phyloP scores from a whole-genome alignment of 352 stramenopile genomes.

The Globisporangium spiculum region DNA sequence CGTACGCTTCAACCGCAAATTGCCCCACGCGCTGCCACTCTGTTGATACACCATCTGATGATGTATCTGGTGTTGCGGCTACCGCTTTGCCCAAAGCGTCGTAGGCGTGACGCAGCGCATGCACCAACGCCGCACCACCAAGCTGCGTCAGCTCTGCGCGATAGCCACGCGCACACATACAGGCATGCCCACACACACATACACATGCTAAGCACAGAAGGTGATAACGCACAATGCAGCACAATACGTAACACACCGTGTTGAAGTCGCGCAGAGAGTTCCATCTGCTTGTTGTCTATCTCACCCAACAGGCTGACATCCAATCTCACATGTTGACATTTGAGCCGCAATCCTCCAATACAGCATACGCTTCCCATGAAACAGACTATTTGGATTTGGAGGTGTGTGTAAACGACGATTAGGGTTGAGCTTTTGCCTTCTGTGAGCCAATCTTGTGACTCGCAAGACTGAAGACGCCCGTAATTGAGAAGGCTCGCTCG shows the following conservation, averaged over 20 bases:
- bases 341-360: too few species aligned
- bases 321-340: neutral
- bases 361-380: neutral
- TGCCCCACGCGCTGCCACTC: slow-evolving; percentile 5
- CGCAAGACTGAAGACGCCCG: slow-evolving; percentile 1
- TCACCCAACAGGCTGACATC: neutral
- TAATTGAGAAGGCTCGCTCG: neutral
- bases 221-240: neutral
- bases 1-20: slow-evolving; percentile 38
- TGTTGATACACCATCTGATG: neutral
- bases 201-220: neutral
- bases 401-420: slow-evolving; percentile 6
- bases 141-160: slow-evolving; percentile 33
- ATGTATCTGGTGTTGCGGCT: neutral
- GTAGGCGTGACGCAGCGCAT: slow-evolving; percentile 37
- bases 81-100: neutral
- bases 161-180: slow-evolving; percentile 3
- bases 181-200: neutral
- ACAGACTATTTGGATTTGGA: neutral
- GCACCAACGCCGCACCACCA: slow-evolving; percentile 42
- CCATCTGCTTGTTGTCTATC: neutral
- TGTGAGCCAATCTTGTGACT: slow-evolving; percentile 11
- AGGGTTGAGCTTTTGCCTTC: slow-evolving; percentile 12
- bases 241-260: slow-evolving; percentile 15
- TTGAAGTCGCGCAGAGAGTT: slow-evolving; percentile 20